These are phyloP conservation scores for Hsuehochloa calcarea DNA, from an alignment of 176 grass and related monocot species.

Conservation along the genomic window DNA sequence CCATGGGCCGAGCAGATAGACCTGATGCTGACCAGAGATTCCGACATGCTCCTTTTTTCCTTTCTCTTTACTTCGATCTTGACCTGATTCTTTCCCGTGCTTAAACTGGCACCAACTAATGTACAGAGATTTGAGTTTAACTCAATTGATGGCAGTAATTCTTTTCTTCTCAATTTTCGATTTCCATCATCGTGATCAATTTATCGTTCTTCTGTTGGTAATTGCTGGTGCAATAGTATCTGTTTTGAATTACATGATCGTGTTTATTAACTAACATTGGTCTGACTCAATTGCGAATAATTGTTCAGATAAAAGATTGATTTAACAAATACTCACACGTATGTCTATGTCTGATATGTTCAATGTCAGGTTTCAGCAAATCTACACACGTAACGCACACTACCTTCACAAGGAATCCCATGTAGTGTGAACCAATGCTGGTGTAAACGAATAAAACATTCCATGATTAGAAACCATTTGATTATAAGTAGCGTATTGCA, in stretches of 20 bases:
- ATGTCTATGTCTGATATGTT: neutral
- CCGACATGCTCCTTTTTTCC: neutral
- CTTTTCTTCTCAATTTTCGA: neutral
- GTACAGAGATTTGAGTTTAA: neutral
- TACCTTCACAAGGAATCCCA: neutral
- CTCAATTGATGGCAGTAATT: neutral
- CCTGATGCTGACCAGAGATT: neutral
- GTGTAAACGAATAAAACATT: neutral
- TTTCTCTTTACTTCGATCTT: neutral
- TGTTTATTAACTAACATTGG: neutral
- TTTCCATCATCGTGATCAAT: neutral
- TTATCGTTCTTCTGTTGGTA: neutral
- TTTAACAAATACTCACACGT: neutral
- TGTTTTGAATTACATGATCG: neutral
- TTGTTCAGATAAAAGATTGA: neutral
- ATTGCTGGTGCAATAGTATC: neutral
- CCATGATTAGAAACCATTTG: neutral
- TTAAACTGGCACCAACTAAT: neutral
- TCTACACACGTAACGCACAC: no score
- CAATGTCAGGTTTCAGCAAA: no score
- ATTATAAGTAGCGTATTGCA: neutral
- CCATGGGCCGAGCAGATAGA: neutral
- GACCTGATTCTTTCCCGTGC: neutral
- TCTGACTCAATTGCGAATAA: neutral
- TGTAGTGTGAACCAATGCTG: no score